phyloP scores from a whole-genome alignment of 1,284 basidiomycete species.

The Heterobasidion irregulare region DNA sequence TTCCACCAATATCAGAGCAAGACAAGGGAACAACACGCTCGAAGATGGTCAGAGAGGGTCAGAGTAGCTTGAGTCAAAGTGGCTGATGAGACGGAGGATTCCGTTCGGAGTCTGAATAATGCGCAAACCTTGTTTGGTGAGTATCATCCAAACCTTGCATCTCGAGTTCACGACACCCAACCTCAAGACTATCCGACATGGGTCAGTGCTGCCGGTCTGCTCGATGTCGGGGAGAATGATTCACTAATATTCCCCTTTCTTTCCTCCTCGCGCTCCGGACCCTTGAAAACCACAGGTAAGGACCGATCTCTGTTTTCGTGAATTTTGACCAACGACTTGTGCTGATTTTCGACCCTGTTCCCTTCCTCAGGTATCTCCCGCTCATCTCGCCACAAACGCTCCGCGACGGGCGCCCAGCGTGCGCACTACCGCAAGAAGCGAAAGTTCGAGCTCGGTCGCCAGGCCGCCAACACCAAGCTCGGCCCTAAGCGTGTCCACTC shows the following conservation, averaged over 20 bases:
- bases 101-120: slow-evolving; percentile 15
- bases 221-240: neutral
- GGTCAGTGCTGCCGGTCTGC: slow-evolving; percentile 21
- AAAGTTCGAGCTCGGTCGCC: slow-evolving; percentile 97
- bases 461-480: slow-evolving; percentile 92
- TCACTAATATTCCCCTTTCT: neutral
- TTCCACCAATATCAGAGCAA: too few species aligned
- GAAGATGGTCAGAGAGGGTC: neutral
- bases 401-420: slow-evolving; percentile 86
- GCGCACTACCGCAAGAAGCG: slow-evolving; percentile 98
- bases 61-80: neutral
- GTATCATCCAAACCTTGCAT: slow-evolving; percentile 22
- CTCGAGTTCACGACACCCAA: slow-evolving; percentile 17
- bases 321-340: neutral
- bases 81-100: neutral
- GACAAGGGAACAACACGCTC: too few species aligned
- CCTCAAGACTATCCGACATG: slow-evolving; percentile 29
- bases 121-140: slow-evolving; percentile 20
- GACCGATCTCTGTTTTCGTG: neutral
- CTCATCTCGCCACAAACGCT: slow-evolving; percentile 92
- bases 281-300: too few species aligned
- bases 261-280: neutral
- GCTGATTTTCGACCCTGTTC: neutral
- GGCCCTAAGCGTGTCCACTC: slow-evolving; percentile 89
- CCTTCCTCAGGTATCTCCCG: slow-evolving; percentile 81